A percentile compares a stretch with the other conserved stretches of the same genome.
phyloP scores from a whole-genome alignment of 305 asterid species.

The Solanum hybrid region DNA sequence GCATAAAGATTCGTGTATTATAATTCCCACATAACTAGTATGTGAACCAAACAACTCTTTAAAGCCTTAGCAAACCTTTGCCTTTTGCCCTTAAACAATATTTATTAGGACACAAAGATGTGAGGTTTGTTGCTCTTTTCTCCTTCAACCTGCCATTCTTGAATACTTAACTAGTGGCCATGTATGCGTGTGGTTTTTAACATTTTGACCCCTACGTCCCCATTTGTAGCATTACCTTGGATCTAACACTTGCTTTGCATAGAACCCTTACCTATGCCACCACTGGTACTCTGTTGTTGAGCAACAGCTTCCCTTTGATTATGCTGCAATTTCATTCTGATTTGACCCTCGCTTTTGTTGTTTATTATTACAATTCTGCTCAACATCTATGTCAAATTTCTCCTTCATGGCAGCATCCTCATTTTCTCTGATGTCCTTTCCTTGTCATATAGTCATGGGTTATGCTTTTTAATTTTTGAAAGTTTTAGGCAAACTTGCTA shows the following conservation, averaged over 20 bases:
- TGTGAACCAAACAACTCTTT: background rate
- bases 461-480: background rate
- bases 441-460: background rate
- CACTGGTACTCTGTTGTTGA: background rate
- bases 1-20: background rate
- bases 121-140: background rate
- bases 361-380: background rate
- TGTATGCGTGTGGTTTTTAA: background rate
- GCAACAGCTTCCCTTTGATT: background rate
- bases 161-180: background rate
- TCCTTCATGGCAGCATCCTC: background rate
- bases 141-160: background rate
- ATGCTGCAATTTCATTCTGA: background rate
- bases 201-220: background rate
- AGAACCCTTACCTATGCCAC: background rate
- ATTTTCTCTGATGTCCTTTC: background rate
- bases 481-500: background rate
- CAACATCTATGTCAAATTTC: background rate
- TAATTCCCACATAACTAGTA: background rate
- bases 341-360: background rate
- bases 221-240: background rate
- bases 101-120: background rate
- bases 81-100: background rate
- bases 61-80: background rate
- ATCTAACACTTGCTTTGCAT: background rate